A percentile compares a stretch with the other conserved stretches of the same genome.
These are phyloP conservation scores for Somion occarium DNA, from an alignment of 1,284 basidiomycete genomes.

Conservation along the genomic window DNA sequence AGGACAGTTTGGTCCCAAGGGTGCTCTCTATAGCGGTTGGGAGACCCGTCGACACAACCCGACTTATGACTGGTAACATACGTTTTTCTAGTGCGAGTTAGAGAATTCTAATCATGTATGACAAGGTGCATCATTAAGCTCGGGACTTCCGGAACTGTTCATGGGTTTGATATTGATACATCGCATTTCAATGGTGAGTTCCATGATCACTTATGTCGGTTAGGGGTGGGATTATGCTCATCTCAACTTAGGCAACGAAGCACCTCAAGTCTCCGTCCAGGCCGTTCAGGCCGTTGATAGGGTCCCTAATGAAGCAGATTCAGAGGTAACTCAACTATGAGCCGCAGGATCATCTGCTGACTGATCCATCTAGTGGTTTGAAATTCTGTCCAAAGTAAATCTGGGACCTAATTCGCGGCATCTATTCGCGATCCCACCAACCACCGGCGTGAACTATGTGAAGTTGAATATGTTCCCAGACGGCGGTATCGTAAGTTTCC, in stretches of 20 bases:
- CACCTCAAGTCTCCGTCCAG: conserved; percentile 75
- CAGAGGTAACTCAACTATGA: conserved; percentile 40
- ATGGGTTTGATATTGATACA: conserved; percentile 95
- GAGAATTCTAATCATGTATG: neutral
- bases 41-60: conserved; percentile 90
- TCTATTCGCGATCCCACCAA: conserved; percentile 70
- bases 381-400: conserved; percentile 69
- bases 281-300: conserved; percentile 50
- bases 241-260: conserved; percentile 73
- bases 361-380: conserved; percentile 68
- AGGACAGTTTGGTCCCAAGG: conserved; percentile 95
- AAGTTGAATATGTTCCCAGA: conserved; percentile 97
- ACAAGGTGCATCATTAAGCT: conserved; percentile 88
- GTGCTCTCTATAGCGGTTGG: conserved; percentile 95
- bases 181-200: conserved; percentile 84
- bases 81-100: neutral
- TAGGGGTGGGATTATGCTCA: neutral
- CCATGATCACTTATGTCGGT: neutral
- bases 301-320: conserved; percentile 37
- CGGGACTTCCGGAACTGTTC: conserved; percentile 72
- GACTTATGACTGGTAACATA: conserved; percentile 75
- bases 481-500: conserved; percentile 79
- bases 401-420: conserved; percentile 85
- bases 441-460: conserved; percentile 67
- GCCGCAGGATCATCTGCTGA: no score